phyloP scores from a whole-genome alignment of 2,329 filamentous ascomycete species.

The Sordariomycetes sp. region DNA sequence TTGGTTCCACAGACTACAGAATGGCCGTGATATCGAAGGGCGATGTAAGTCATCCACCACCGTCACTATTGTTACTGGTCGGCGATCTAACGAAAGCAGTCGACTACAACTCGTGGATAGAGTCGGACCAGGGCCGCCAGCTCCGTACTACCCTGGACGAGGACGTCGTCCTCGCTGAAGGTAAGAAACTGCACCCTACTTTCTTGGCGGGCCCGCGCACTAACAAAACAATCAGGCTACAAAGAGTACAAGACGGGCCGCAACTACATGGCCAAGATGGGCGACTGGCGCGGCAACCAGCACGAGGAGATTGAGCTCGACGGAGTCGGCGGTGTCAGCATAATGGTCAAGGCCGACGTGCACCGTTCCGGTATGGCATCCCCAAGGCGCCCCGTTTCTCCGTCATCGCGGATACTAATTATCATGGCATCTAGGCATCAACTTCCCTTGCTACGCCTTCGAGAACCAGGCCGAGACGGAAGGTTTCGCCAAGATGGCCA shows the following conservation, averaged over 20 bases:
- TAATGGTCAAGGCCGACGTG: constrained; percentile 94
- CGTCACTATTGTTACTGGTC: neutral
- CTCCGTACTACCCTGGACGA: constrained; percentile 65
- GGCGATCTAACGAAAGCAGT: constrained; percentile 37
- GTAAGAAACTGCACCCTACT: constrained; percentile 25
- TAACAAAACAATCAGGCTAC: constrained; percentile 53
- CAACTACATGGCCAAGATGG: constrained; percentile 81
- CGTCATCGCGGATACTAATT: constrained; percentile 6
- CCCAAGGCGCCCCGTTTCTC: neutral
- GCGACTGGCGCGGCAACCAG: constrained; percentile 86
- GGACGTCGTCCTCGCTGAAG: constrained; percentile 80
- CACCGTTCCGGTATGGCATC: constrained; percentile 69
- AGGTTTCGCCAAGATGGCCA: constrained; percentile 98
- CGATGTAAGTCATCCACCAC: constrained; percentile 54
- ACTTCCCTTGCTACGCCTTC: constrained; percentile 93
- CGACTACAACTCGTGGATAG: constrained; percentile 98
- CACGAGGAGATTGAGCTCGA: constrained; percentile 88
- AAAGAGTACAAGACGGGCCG: constrained; percentile 87
- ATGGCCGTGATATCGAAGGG: constrained; percentile 81
- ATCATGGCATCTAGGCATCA: constrained; percentile 58
- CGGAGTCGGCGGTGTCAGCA: constrained; percentile 93
- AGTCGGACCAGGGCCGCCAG: constrained; percentile 74
- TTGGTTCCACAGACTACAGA: constrained; percentile 79
- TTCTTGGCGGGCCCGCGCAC: neutral
- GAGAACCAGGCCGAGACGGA: constrained; percentile 99